Percentiles rank a stretch among this genome's conserved stretches.
phyloP scores from a whole-genome alignment of 768 basidiomycete genomes.

The Coprinopsis cinerea region DNA sequence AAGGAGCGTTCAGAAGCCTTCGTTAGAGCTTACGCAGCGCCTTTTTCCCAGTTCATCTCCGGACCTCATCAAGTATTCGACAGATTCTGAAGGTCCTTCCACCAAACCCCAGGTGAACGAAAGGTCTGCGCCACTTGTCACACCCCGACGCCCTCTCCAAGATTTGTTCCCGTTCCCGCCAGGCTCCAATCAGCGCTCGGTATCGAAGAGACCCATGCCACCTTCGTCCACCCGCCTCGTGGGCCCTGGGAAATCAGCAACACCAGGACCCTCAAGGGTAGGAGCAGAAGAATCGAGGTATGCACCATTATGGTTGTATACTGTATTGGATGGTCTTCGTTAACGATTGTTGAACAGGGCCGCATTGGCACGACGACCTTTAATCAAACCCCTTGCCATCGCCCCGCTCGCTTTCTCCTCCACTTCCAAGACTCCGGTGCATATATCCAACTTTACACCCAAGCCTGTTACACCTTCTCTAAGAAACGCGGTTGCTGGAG shows the following conservation, averaged over 20 bases:
- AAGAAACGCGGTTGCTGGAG: too few species aligned
- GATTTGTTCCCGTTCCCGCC: neutral
- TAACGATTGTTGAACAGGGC: too few species aligned
- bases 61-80: neutral
- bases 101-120: neutral
- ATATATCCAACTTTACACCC: too few species aligned
- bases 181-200: neutral
- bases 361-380: too few species aligned
- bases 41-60: constrained; percentile 1
- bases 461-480: too few species aligned
- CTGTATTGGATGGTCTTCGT: too few species aligned
- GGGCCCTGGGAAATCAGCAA: neutral
- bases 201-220: neutral
- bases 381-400: too few species aligned
- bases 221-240: neutral
- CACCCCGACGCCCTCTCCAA: constrained; percentile 10
- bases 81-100: neutral
- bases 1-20: neutral
- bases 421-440: neutral
- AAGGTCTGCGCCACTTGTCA: neutral
- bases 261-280: too few species aligned
- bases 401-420: neutral
- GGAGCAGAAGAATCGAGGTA: too few species aligned
- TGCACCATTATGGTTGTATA: too few species aligned
- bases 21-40: neutral